Percentiles rank a stretch among this genome's conserved stretches.
These are phyloP conservation scores for Dissoconium aciculare DNA, from an alignment of 2,329 filamentous ascomycete genomes.

Conservation along the genomic window DNA sequence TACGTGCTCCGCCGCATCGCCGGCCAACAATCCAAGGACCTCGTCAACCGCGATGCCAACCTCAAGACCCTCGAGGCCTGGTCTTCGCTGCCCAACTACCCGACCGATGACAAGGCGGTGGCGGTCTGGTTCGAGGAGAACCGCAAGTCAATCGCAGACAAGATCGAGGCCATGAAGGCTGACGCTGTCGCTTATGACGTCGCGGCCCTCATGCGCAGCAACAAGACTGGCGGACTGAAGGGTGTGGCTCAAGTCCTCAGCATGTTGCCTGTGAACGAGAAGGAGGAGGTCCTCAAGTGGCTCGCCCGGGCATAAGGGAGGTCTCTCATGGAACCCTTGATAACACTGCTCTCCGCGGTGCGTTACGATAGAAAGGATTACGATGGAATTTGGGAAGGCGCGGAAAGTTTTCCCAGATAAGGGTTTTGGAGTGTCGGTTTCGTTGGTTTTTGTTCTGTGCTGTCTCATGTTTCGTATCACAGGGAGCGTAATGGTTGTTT, in stretches of 20 bases:
- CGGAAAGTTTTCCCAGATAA: no score
- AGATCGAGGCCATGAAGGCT: conserved; percentile 70
- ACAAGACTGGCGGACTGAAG: conserved; percentile 58
- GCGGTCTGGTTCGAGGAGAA: conserved; percentile 96
- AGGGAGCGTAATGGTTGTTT: no score
- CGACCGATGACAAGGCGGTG: conserved; percentile 65
- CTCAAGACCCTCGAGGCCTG: conserved; percentile 68
- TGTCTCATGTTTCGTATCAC: no score
- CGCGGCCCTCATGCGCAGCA: conserved; percentile 50
- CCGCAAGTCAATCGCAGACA: conserved; percentile 63
- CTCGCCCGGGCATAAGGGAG: conserved; percentile 31
- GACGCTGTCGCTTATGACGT: conserved; percentile 57
- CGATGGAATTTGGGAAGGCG: no score
- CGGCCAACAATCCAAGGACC: conserved; percentile 29
- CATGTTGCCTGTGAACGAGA: conserved; percentile 76
- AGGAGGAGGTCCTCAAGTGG: conserved; percentile 61
- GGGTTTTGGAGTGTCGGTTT: no score
- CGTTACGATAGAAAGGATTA: no score
- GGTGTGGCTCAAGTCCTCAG: conserved; percentile 74
- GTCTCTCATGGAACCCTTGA: no score
- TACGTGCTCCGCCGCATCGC: conserved; percentile 85
- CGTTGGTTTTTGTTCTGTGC: no score
- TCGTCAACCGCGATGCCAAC: conserved; percentile 35
- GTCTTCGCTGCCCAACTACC: conserved; percentile 64
- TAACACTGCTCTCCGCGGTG: no score